These are phyloP conservation scores for Chlorophyllum brunneum DNA, from an alignment of 768 basidiomycete genomes.

Conservation along the genomic window DNA sequence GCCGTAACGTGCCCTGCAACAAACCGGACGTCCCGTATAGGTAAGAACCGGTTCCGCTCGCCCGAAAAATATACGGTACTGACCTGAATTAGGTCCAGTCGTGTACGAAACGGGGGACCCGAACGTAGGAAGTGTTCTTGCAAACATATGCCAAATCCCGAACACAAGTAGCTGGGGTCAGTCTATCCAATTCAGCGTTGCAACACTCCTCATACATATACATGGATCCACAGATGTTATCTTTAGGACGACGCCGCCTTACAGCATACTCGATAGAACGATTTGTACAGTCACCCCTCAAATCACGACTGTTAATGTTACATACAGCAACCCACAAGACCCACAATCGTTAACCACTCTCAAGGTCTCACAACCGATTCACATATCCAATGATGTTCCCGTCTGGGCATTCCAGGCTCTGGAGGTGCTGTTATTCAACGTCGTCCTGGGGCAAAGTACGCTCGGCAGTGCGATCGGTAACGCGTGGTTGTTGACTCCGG, in stretches of 20 bases:
- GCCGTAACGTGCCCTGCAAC: not conserved
- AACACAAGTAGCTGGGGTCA: slow-evolving; percentile 1
- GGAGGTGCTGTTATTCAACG: not conserved
- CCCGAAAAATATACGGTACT: not conserved
- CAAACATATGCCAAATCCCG: not conserved
- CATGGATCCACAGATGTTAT: slow-evolving; percentile 6
- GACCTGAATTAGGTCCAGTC: not conserved
- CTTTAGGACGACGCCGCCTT: not conserved
- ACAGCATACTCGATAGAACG: not conserved
- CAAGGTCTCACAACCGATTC: not conserved
- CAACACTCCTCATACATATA: no score
- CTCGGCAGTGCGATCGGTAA: not conserved
- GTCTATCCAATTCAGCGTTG: no score
- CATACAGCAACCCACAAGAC: not conserved
- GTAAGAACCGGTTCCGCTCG: not conserved
- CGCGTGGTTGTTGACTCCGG: slow-evolving; percentile 4
- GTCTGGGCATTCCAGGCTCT: not conserved
- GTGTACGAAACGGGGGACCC: not conserved
- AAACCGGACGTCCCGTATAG: not conserved
- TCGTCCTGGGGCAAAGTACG: not conserved
- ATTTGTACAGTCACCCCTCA: not conserved
- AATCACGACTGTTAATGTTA: not conserved
- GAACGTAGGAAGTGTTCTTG: not conserved
- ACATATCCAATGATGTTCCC: not conserved
- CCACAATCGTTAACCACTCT: not conserved